Conservation (phyloP, 345 rosid genomes). For the Salix caprea region DNA sequence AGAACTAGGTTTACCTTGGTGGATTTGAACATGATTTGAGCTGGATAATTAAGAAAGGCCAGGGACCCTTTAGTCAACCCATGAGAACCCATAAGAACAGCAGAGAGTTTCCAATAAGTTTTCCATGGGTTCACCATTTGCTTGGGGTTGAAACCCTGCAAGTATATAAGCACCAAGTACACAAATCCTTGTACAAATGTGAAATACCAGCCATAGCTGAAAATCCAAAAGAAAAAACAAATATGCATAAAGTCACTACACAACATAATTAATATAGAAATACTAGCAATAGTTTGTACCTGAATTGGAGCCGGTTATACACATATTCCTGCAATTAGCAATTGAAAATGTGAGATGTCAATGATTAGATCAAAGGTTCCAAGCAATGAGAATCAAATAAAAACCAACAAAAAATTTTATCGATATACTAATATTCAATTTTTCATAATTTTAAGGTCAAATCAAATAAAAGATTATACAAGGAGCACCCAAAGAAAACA, state of each 20-base stretch:
- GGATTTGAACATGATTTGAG: conserved; percentile 94
- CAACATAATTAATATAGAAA: neutral
- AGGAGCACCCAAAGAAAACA: neutral
- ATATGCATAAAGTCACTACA: neutral
- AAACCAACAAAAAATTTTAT: neutral
- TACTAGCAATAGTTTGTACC: conserved; percentile 32
- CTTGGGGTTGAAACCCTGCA: conserved; percentile 86
- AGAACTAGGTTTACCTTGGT: conserved; percentile 59
- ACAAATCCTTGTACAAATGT: conserved; percentile 98
- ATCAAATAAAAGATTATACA: conserved; percentile 11
- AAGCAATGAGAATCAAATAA: neutral
- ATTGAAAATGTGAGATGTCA: neutral
- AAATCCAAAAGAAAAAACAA: conserved; percentile 12
- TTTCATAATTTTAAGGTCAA: neutral
- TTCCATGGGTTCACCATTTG: conserved; percentile 96
- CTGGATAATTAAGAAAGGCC: conserved; percentile 94
- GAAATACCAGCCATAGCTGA: conserved; percentile 99
- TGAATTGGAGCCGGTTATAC: conserved; percentile 85
- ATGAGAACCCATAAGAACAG: conserved; percentile 97
- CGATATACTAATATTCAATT: neutral
- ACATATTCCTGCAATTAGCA: conserved; percentile 70
- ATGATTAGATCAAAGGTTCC: neutral
- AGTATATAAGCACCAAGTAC: conserved; percentile 71
- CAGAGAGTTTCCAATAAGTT: conserved; percentile 90
- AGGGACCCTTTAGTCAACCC: conserved; percentile 93